Evolutionary conservation across 2,329 filamentous ascomycete genomes (phyloP).

Genomic region (Cadophora sp.): DNA sequence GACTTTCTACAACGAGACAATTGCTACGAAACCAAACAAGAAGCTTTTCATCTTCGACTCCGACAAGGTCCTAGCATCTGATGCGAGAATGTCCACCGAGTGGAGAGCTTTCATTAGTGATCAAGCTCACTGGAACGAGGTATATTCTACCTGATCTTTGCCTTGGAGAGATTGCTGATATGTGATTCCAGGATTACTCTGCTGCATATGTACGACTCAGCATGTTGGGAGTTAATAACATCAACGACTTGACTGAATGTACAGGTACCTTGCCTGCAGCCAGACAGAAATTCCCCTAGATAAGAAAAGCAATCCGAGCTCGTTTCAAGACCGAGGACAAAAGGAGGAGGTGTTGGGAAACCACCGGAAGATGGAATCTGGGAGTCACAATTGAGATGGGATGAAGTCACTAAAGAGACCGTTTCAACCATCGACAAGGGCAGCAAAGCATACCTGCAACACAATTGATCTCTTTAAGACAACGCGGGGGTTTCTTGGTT

Average conservation of each 20-base stretch:
- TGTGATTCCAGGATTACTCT: constrained; percentile 46
- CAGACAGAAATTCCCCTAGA: constrained; percentile 1
- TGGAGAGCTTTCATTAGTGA: constrained; percentile 51
- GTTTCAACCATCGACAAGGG: background rate
- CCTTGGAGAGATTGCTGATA: constrained; percentile 18
- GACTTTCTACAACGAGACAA: constrained; percentile 54
- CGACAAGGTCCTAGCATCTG: constrained; percentile 33
- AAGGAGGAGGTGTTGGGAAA: background rate
- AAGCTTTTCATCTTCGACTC: constrained; percentile 47
- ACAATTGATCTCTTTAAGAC: background rate
- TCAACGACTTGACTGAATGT: constrained; percentile 54
- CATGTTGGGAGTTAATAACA: constrained; percentile 53
- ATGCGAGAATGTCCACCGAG: constrained; percentile 43
- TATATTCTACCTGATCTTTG: constrained; percentile 38
- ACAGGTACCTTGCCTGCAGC: constrained; percentile 48
- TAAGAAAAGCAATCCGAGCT: background rate
- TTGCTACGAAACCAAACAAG: constrained; percentile 36
- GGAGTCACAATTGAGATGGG: background rate
- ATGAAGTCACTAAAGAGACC: background rate
- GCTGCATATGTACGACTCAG: constrained; percentile 53
- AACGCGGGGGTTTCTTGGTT: background rate
- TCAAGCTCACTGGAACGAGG: constrained; percentile 51
- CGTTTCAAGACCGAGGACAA: background rate
- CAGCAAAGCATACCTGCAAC: background rate
- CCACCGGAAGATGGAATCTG: background rate